Percentiles rank a stretch among this genome's conserved stretches.
Evolutionary conservation across 441 rosid genomes (phyloP).

Genomic region (Croton laevigatus): DNA sequence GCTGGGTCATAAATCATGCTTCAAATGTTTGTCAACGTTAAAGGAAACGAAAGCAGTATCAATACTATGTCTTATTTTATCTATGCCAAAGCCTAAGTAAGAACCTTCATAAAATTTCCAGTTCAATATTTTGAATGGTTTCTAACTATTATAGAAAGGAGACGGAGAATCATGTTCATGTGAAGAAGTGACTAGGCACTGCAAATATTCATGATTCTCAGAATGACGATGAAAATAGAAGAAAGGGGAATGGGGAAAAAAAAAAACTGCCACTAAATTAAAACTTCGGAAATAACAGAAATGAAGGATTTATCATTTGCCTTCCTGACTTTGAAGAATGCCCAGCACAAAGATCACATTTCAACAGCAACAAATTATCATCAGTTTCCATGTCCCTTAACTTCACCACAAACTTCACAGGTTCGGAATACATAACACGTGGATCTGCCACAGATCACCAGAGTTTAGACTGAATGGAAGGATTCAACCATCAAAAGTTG

Average conservation of each 20-base stretch:
- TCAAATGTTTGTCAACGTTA: background rate
- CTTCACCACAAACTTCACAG: constrained; percentile 89
- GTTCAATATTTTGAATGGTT: background rate
- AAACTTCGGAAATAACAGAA: background rate
- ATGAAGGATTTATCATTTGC: constrained; percentile 37
- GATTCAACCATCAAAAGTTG: background rate
- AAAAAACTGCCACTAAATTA: background rate
- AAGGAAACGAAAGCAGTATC: background rate
- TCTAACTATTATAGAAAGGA: background rate
- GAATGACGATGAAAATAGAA: too few species aligned
- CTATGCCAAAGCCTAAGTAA: background rate
- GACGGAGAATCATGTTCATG: background rate
- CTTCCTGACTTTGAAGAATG: constrained; percentile 96
- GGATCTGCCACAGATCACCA: constrained; percentile 52
- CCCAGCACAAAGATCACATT: constrained; percentile 90
- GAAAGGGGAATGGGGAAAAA: too few species aligned
- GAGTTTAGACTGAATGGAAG: background rate
- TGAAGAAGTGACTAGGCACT: background rate
- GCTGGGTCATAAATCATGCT: background rate
- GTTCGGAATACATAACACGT: constrained; percentile 85
- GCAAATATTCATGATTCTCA: background rate
- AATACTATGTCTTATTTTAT: background rate
- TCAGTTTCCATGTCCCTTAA: constrained; percentile 83
- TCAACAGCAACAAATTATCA: constrained; percentile 60
- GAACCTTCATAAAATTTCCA: too few species aligned